Percentiles rank a stretch among this genome's conserved stretches.
phyloP scores from a whole-genome alignment of 2,329 filamentous ascomycete genomes.

The Sodiomyces alkalinus region DNA sequence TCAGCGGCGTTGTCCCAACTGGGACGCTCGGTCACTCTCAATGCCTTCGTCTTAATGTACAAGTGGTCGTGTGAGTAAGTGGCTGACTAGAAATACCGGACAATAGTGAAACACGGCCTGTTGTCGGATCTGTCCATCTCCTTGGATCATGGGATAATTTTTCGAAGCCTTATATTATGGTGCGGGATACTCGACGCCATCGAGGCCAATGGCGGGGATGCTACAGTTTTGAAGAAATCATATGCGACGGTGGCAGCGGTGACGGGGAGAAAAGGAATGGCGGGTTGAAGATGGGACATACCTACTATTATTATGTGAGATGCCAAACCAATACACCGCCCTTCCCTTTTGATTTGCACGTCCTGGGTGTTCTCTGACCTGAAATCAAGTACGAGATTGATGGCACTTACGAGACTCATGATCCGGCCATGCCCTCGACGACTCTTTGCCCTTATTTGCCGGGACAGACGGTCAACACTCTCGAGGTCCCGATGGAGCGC shows the following conservation, averaged over 20 bases:
- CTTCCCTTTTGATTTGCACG: conserved; percentile 7
- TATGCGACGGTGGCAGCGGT: conserved; percentile 55
- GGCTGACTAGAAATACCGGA: no score
- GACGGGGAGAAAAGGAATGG: conserved; percentile 46
- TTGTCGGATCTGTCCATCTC: conserved; percentile 57
- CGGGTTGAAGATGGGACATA: conserved; percentile 80
- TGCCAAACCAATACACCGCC: conserved; percentile 1
- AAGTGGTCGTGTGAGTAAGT: no score
- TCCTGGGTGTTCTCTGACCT: no score
- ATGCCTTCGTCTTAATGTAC: no score
- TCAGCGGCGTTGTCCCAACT: no score
- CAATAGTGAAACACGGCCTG: conserved; percentile 44
- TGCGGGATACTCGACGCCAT: conserved; percentile 62
- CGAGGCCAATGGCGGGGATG: conserved; percentile 73
- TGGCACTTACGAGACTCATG: conserved; percentile 60
- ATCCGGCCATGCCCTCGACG: conserved; percentile 57
- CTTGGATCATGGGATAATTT: conserved; percentile 97
- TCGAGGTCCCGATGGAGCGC: conserved; percentile 64
- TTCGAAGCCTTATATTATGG: conserved; percentile 60
- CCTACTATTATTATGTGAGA: conserved; percentile 91
- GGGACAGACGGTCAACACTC: conserved; percentile 72
- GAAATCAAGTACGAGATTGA: conserved; percentile 63
- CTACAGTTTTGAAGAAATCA: conserved; percentile 72
- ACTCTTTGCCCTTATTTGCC: conserved; percentile 73
- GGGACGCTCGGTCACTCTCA: no score